Conservation (phyloP, 1,284 basidiomycete species). For the Ceratobasidium sp. region DNA sequence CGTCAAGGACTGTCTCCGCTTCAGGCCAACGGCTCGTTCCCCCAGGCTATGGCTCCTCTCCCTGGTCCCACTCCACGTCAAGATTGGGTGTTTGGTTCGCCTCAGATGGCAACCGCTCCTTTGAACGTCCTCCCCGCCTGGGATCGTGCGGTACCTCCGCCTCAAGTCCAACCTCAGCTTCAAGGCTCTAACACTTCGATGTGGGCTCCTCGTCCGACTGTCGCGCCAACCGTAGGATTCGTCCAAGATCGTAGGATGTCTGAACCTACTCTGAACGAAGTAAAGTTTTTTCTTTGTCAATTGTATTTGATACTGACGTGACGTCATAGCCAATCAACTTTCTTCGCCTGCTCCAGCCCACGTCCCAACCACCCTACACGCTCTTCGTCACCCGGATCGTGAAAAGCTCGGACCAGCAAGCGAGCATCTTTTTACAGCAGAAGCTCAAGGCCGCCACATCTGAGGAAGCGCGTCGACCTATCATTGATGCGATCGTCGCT, state of each 20-base stretch:
- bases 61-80: not conserved
- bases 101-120: not conserved
- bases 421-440: conserved; percentile 82
- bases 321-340: conserved; percentile 82
- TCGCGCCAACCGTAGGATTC: not conserved
- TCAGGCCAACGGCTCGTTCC: not conserved
- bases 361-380: conserved; percentile 81
- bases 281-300: not conserved
- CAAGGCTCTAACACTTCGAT: conserved; percentile 11
- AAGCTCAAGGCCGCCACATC: conserved; percentile 79
- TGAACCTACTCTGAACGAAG: conserved; percentile 27
- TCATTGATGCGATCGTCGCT: conserved; percentile 83
- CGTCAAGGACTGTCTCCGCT: conserved; percentile 13
- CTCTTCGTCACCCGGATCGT: conserved; percentile 84
- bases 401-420: conserved; percentile 86
- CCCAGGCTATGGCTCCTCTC: not conserved
- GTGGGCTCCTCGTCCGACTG: conserved; percentile 33
- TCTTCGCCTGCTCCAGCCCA: conserved; percentile 81
- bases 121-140: conserved; percentile 1
- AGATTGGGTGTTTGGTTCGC: conserved; percentile 14
- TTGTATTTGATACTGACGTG: not conserved
- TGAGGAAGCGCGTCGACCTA: conserved; percentile 75
- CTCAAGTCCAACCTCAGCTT: not conserved
- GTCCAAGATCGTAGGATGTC: not conserved
- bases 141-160: conserved; percentile 1